A percentile compares a stretch with the other conserved stretches of the same genome.
These are phyloP conservation scores for Pulicaria dysenterica DNA, from an alignment of 129 eudicot genomes.

Conservation along the genomic window DNA sequence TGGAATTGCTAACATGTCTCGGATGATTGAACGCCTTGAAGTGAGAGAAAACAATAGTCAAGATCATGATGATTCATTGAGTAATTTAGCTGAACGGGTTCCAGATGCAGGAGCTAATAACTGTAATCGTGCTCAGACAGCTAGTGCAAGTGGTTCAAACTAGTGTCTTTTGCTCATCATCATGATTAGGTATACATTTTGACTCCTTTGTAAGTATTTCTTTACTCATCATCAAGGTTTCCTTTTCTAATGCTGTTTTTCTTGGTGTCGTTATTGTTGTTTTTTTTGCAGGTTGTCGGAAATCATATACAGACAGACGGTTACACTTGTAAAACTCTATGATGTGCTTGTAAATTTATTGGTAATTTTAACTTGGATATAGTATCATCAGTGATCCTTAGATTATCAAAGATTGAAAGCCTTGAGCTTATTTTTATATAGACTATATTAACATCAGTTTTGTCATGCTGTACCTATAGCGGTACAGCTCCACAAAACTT, in stretches of 20 bases:
- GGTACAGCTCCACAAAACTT: slow-evolving; percentile 29
- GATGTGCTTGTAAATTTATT: slow-evolving; percentile 31
- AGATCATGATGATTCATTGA: slow-evolving; percentile 20
- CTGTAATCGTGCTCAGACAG: slow-evolving; percentile 28
- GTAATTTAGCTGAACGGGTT: slow-evolving; percentile 25
- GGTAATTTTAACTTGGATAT: slow-evolving; percentile 24
- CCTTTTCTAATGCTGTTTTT: neutral
- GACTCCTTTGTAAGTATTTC: neutral
- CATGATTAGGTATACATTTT: neutral
- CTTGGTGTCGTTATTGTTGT: neutral
- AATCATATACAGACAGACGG: slow-evolving; percentile 12
- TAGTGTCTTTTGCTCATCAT: slow-evolving; percentile 25
- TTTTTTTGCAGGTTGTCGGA: slow-evolving; percentile 19
- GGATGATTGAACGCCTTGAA: slow-evolving; percentile 76
- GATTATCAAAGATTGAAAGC: slow-evolving; percentile 21
- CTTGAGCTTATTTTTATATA: slow-evolving; percentile 6
- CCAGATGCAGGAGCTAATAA: slow-evolving; percentile 34
- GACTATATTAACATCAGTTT: slow-evolving; percentile 23
- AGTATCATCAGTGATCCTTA: slow-evolving; percentile 21
- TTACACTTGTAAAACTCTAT: slow-evolving; percentile 15
- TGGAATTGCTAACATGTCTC: slow-evolving; percentile 69
- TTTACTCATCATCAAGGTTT: neutral
- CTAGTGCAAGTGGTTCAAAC: slow-evolving; percentile 21
- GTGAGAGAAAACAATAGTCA: slow-evolving; percentile 46
- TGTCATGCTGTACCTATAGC: slow-evolving; percentile 10